phyloP scores from a whole-genome alignment of 768 basidiomycete species.

The Tephrocybe sp. region DNA sequence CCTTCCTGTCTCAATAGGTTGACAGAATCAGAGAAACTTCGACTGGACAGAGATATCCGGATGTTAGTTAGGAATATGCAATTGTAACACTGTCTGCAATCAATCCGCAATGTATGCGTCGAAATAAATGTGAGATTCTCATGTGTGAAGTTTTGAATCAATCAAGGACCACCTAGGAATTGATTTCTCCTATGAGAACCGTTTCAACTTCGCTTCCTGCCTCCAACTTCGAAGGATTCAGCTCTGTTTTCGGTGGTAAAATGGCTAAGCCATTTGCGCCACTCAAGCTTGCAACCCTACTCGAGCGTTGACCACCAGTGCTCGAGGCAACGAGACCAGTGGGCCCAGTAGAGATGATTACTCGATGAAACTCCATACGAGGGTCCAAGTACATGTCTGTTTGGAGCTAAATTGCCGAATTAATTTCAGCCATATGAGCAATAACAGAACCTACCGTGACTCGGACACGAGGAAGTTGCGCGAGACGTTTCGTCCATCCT shows the following conservation, averaged over 20 bases:
- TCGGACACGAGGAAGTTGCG: slow-evolving; percentile 57
- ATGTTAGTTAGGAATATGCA: too few species aligned
- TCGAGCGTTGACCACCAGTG: slow-evolving; percentile 86
- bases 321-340: slow-evolving; percentile 63
- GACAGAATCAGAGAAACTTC: too few species aligned
- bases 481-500: slow-evolving; percentile 55
- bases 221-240: slow-evolving; percentile 35
- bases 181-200: slow-evolving; percentile 63
- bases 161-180: too few species aligned
- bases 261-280: slow-evolving; percentile 80
- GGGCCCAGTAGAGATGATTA: slow-evolving; percentile 46
- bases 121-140: too few species aligned
- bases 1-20: too few species aligned
- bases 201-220: slow-evolving; percentile 57
- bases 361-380: slow-evolving; percentile 83
- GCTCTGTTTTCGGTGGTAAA: slow-evolving; percentile 46
- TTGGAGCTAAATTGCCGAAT: slow-evolving; percentile 41
- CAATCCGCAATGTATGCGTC: too few species aligned
- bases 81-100: too few species aligned
- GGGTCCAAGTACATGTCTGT: slow-evolving; percentile 65
- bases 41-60: too few species aligned
- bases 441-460: slow-evolving; percentile 57
- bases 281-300: slow-evolving; percentile 73
- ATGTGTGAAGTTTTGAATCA: too few species aligned
- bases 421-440: neutral